Evolutionary conservation across 2,329 filamentous ascomycete genomes (phyloP), one percentile per base, ranked within the genome.

Genomic region (Claviceps purpurea): DNA sequence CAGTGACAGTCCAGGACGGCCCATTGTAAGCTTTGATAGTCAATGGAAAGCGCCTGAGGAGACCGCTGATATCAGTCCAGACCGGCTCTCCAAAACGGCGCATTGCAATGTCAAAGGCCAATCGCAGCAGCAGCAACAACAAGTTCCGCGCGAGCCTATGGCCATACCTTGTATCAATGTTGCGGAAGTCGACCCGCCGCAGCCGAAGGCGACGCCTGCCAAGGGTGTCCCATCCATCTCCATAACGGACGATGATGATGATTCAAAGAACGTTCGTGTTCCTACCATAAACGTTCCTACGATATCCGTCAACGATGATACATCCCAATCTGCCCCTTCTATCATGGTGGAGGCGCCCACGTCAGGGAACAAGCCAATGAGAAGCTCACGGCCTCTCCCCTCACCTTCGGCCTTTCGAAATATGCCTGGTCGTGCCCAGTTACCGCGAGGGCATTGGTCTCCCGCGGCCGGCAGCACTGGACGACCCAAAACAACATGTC

Each of bases 21-120:
- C 91, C 57, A 97, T 97, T 74, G 91, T 97, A 76, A 97, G 91
- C 77, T 97, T 97, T 76, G 80, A 95, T 70, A 79, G 79, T 62
- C 79, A 85, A 65, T 95, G 88, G 83, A 85, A 82, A 74, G 78
- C 82, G 64, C 79, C 78, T 65, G 82, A 86, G 65, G 74, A 78
- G 73, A 74, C 73, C 68, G 76, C 85, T 76, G 84, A 89, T 80
- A 70, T 79, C 72, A 85, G 59, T 62, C 65, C 67, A 71, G 68
- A 76, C 58, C 61, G 60, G 60, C 60, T 62, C 57, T 55, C 54
- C 59, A 59, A 60, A 62, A 58, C 64, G 61, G 52, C 55, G 24
- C 20, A 53, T 41, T 37, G 34, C 50, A 39, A 48, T 46, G 26
- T 45, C 53, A 48, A 45, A 49, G 39, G 43, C 41, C 55, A 55